Evolutionary conservation across 2,329 filamentous ascomycete species (phyloP).

Genomic region (Sporothrix luriei): DNA sequence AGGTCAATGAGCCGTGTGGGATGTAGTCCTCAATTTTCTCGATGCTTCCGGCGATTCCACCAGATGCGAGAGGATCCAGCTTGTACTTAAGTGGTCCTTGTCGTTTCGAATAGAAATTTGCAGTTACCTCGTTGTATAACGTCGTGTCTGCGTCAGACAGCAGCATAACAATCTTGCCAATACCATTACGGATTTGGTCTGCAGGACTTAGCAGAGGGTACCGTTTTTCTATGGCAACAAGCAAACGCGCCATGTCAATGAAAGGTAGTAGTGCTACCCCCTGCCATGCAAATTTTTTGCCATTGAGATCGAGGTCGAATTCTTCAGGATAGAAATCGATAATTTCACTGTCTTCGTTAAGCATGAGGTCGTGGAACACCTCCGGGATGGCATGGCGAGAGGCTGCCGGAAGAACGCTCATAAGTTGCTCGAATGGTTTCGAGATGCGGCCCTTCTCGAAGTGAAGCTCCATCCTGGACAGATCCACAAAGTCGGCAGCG

Average conservation of each 20-base stretch:
- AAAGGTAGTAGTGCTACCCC: conserved; percentile 92
- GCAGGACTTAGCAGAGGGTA: conserved; percentile 78
- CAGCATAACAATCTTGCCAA: conserved; percentile 79
- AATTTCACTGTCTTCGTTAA: conserved; percentile 81
- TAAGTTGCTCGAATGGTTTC: conserved; percentile 92
- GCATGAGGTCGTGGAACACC: conserved; percentile 90
- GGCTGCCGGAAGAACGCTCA: conserved; percentile 93
- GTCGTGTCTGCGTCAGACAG: conserved; percentile 77
- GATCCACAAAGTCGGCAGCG: conserved; percentile 86
- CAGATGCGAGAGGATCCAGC: conserved; percentile 73
- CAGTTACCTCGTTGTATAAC: conserved; percentile 81
- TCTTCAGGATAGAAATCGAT: conserved; percentile 97
- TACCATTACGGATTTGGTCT: conserved; percentile 75
- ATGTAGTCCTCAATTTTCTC: conserved; percentile 82
- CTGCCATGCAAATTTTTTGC: conserved; percentile 98
- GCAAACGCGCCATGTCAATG: conserved; percentile 86
- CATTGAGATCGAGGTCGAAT: conserved; percentile 90
- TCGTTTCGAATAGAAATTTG: conserved; percentile 90
- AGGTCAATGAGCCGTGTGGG: conserved; percentile 78
- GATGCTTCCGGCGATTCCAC: conserved; percentile 77
- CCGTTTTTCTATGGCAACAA: conserved; percentile 78
- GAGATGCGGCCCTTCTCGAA: conserved; percentile 87
- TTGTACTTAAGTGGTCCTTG: conserved; percentile 67
- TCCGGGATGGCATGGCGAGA: conserved; percentile 89
- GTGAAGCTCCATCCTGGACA: conserved; percentile 74